Conservation (phyloP, 2,329 filamentous ascomycete species). For the Emmonsiellopsis sp. region DNA sequence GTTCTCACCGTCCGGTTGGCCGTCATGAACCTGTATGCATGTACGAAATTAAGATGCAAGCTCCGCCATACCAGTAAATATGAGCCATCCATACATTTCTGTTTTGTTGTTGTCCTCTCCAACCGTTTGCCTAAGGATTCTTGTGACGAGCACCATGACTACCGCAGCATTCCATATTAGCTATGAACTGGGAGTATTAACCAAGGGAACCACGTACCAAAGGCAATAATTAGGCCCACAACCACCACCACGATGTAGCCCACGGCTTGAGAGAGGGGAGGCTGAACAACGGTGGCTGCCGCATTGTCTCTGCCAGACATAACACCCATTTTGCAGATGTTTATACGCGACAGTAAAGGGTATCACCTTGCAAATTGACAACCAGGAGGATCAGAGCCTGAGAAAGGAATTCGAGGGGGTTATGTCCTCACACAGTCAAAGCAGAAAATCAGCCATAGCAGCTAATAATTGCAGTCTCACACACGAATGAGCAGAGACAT, state of each 20-base stretch:
- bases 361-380: neutral
- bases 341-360: neutral
- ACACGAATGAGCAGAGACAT: too few relatives aligned
- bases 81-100: constrained; percentile 32
- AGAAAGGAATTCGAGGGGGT: too few relatives aligned
- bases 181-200: neutral
- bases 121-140: constrained; percentile 38
- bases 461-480: too few relatives aligned
- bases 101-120: constrained; percentile 45
- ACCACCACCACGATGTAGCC: constrained; percentile 36
- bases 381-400: too few relatives aligned
- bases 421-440: too few relatives aligned
- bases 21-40: constrained; percentile 38
- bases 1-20: constrained; percentile 44
- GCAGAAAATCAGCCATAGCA: too few relatives aligned
- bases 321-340: neutral
- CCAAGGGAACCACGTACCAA: constrained; percentile 17
- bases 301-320: constrained; percentile 7
- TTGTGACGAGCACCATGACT: constrained; percentile 41
- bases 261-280: constrained; percentile 29
- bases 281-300: constrained; percentile 15
- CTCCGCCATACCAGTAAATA: too few relatives aligned
- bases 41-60: too few relatives aligned
- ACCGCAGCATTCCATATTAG: neutral
- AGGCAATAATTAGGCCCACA: constrained; percentile 31